Base-by-base conservation (phyloP, 202 grass and related monocot species). In the Cymbopogon flexuosus region DNA sequence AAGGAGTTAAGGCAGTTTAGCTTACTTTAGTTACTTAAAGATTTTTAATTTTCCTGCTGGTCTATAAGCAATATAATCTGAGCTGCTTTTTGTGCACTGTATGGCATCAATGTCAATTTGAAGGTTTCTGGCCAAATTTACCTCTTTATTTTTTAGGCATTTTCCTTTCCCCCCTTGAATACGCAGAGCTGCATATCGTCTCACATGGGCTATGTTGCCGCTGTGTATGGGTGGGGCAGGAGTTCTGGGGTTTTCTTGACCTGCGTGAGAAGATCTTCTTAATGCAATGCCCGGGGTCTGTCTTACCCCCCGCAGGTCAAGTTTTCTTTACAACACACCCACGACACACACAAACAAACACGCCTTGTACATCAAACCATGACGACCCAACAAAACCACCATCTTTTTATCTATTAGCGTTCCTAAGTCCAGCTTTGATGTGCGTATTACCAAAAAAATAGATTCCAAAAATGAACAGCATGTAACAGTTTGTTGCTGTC, bases 11-110 rank as follows among this genome's bases (percentile, higher is more conserved):
- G 36, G 52, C 12, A 52, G 29, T 46, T 67, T 57, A 73, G 68
- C 68, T 71, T 42, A 62, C 62, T 70, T 84, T 47, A 30, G 1
- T 62, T 57, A 11, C 72, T 62, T 49, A 64, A 61, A 72, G 37
- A 24, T 80, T 47, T 56, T 58, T 5, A 46, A 10, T 73, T 72
- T 41, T 41, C 58, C 70, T 82, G 46, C 10, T 69, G 15, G 16
- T 78, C 3, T 58, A 49, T 72, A 35, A 19, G 42, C 67, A 63
- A 60, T 46, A 81, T 27, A 5, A 18, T 16, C 18, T 85, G 59
- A 36, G 41, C 41, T 88, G 39, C 11, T 11, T 70, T 68, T 69
- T 46, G 33, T 49, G 63, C 68, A 45, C 40, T 80, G 8, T 68
- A 76, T 57, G 67, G 12, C 30, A 62, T 75, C 39, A 60, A 68